Base-by-base conservation (phyloP, 768 basidiomycete species). In the Russula vinacea region DNA sequence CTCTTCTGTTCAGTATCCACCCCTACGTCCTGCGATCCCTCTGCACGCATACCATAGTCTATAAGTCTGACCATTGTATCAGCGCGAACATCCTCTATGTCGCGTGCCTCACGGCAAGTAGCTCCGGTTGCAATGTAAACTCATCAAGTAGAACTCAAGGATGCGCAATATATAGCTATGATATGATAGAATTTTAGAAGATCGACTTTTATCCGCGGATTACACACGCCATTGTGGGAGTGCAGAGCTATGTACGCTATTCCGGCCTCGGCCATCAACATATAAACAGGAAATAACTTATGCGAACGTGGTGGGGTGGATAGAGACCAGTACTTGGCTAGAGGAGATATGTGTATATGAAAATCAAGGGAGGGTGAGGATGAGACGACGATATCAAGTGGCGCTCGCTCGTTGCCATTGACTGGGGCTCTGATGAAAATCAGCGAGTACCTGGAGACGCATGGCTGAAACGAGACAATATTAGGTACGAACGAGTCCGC, bases 201-300 rank as follows among this genome's bases (percentile, higher is more conserved):
- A 29, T 56, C 9, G 56, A 44, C 16, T 22, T n/a, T 56, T 35
- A 50, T 42, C 32, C 44, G 29, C 26, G 42, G 40, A 60, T 65
- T 65, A 60, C 45, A 65, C 32, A 56, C 32, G 35, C 37, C 44
- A 17, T 39, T n/a, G 45, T 22, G 53, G 22, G 52, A 22, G 32
- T 19, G 53, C 45, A 60, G 56, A 33, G 59, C 42, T 65, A 44
- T 45, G 64, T 65, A 65, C 53, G 11, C 47, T 59, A 60, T 49
- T 42, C 22, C 11, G 54, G 16, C 13, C n/a, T 39, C 39, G 35
- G 29, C 55, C 53, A 33, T 45, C 40, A 66, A 61, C 42, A 24
- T 68, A 68, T 68, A 68, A 68, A 68, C 67, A 68, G 24, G 67
- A 65, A 67, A 68, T 68, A 68, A 68, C 57, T 68, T 68, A 68